Evolutionary conservation across 345 rosid genomes (phyloP), one percentile per base, ranked within the genome.

Genomic region (Sonneratia alba): DNA sequence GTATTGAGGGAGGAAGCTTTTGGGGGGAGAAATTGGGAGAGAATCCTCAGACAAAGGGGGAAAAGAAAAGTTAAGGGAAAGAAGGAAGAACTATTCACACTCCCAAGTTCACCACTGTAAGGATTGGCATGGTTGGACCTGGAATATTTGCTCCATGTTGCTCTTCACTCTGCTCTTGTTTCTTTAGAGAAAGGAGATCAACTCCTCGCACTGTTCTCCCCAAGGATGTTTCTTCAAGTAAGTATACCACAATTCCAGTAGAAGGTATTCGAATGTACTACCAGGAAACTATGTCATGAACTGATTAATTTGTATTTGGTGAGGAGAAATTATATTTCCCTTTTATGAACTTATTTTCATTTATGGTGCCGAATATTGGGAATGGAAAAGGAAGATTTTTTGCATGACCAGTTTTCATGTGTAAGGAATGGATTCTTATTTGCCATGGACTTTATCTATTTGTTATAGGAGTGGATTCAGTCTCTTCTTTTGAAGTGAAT

Each of bases 161-260:
- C 70, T 77, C 63, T 66, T 19, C 85, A 42, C 72, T 88, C 68
- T 90, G 92, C 71, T 88, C 91, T 36, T 84, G 96, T 76, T 72
- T 89, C 75, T 81, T 79, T 69, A 78, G 75, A 76, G 89, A 77
- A 82, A 86, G 76, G 83, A 89, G 81, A 84, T 81, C 88, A 71
- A 78, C 85, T 77, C 71, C 82, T 6, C 88, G 81, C 76, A 73
- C 86, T 67, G 86, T 89, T 73, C 87, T 85, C 73, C 67, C 84
- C 5, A 87, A 82, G 74, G 92, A 90, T 57, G 80, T 76, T 66
- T 76, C 76, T 83, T 86, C 97, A 80, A 81, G 99, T 95, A 70
- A 87, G 81, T 83, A 66, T 8, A 56, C 21, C 19, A 48, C 45
- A 27, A 32, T 48, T 37, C 40, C 2, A 19, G 36, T 10, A 19